Evolutionary conservation across 1,139 yeast genomes (phyloP), one percentile per base, ranked within the genome.

Genomic region (Nadsonia commutata): DNA sequence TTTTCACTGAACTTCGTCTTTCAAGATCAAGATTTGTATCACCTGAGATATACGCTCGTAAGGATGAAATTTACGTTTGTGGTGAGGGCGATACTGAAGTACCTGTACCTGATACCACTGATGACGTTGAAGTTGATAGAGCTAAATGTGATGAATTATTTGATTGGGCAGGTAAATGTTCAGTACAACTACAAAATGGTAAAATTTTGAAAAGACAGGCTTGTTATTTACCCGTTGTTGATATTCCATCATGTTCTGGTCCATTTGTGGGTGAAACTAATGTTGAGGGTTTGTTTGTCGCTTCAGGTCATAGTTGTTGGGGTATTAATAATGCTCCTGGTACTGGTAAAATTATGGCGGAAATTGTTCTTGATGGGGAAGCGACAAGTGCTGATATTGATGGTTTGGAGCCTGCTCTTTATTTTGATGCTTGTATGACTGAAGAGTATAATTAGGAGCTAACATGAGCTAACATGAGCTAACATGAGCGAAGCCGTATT

Each of bases 321-420:
- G 98, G 98, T 20, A 90, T 90, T 50, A 90, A 90, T 63, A 88
- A 90, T 61, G 96, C 96, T 0, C 97, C 97, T 1, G 97, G 84
- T 3, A 86, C 97, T 1, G 98, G 98, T 18, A 79, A 85, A 56
- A 72, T 90, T 40, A 74, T 90, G 81, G 78, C 95, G 52, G 97
- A 90, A 62, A 58, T 90, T 45, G 63, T 90, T 41, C 63, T 88
- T 43, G 97, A 88, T 44, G 97, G 97, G n/a, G 75, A 73, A 49
- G 79, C 80, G 9, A 70, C 64, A 40, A 76, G 85, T 46, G 94
- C 95, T 19, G 84, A 83, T 56, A 75, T 86, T 31, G 71, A 80
- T 38, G 80, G 86, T 1, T 70, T 90, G 47, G 90, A 86, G 56
- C 97, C 97, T 18, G 74, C 83, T 38, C 66, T 81, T 45, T 85